phyloP scores from a whole-genome alignment of 305 asterid genomes.

The Fraxinus albicans region DNA sequence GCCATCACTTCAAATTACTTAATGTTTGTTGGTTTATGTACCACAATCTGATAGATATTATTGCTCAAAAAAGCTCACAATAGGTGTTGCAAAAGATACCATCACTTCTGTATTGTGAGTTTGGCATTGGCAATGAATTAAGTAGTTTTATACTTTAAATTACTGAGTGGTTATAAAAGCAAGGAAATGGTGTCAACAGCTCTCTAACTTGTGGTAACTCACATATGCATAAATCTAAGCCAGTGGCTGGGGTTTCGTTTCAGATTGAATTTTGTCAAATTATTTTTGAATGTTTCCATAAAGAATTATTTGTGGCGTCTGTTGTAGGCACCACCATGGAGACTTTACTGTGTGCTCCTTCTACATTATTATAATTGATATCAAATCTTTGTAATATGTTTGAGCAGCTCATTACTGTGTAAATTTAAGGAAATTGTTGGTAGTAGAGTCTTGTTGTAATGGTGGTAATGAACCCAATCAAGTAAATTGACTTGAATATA shows the following conservation, averaged over 20 bases:
- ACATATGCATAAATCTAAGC: background rate
- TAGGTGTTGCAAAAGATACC: background rate
- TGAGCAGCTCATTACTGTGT: background rate
- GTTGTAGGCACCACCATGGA: background rate
- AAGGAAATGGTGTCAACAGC: background rate
- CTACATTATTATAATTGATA: background rate
- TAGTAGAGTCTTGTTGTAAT: background rate
- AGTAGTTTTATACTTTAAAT: slow-evolving; percentile 5
- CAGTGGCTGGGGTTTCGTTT: background rate
- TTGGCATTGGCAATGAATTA: background rate
- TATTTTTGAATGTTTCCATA: background rate
- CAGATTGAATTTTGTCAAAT: background rate
- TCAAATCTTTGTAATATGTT: background rate
- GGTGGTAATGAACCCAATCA: background rate
- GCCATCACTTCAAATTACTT: background rate
- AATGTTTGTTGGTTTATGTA: slow-evolving; percentile 3
- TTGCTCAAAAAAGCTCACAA: background rate
- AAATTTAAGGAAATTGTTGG: background rate
- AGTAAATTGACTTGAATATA: background rate
- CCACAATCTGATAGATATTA: slow-evolving; percentile 8
- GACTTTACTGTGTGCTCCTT: background rate
- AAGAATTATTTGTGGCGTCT: background rate
- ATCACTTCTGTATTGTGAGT: background rate
- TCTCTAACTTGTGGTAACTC: background rate
- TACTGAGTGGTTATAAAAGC: background rate